Conservation (phyloP, 2,329 filamentous ascomycete species). For the Furcasterigmium sp. region DNA sequence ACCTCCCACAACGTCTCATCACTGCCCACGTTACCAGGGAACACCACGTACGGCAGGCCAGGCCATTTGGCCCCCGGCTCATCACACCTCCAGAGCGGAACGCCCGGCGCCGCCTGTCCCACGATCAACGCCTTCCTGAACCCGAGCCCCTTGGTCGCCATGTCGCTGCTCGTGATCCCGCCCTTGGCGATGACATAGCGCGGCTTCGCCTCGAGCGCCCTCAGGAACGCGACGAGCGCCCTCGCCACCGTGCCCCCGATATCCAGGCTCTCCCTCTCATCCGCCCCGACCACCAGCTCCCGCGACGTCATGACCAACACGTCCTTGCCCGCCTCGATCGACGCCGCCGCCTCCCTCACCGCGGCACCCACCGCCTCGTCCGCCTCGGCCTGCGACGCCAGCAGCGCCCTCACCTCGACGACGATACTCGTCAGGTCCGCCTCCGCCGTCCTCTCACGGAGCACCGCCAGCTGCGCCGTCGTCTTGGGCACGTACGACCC, state of each 20-base stretch:
- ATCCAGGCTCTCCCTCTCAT: constrained; percentile 44
- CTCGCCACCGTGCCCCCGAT: constrained; percentile 47
- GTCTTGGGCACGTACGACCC: constrained; percentile 56
- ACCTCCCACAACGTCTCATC: constrained; percentile 38
- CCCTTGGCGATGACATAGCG: constrained; percentile 54
- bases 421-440: constrained; percentile 36
- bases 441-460: constrained; percentile 30
- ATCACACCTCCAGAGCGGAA: constrained; percentile 53
- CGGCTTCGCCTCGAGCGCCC: constrained; percentile 37
- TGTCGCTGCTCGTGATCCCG: constrained; percentile 53
- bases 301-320: constrained; percentile 55
- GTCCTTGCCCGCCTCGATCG: constrained; percentile 39
- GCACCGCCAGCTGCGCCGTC: constrained; percentile 42
- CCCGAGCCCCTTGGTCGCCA: constrained; percentile 48
- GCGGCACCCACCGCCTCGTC: constrained; percentile 23
- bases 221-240: constrained; percentile 44
- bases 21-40: constrained; percentile 51
- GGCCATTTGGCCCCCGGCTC: constrained; percentile 43
- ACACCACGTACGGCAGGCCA: constrained; percentile 49
- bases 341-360: constrained; percentile 25
- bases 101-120: constrained; percentile 50
- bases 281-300: constrained; percentile 38
- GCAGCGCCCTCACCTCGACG: constrained; percentile 41
- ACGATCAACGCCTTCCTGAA: constrained; percentile 49
- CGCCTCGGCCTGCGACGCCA: constrained; percentile 27